A percentile compares a stretch with the other conserved stretches of the same genome.
Conservation (phyloP, 2,329 filamentous ascomycete genomes). For the Pseudocercospora musae region DNA sequence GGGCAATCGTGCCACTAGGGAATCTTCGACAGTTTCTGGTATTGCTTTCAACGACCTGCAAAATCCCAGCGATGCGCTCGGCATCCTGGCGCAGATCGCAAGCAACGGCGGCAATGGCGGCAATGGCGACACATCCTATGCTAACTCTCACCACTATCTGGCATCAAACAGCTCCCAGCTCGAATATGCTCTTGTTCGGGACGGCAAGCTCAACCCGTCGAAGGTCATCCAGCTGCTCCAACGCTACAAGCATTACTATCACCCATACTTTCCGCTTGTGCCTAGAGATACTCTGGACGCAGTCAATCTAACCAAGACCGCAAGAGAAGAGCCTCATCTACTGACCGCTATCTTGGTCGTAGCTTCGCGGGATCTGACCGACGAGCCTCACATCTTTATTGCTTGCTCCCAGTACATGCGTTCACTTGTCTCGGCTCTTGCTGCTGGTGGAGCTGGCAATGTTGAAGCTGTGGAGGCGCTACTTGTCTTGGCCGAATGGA, state of each 20-base stretch:
- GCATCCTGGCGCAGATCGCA: conserved; percentile 48
- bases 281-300: conserved; percentile 58
- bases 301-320: conserved; percentile 53
- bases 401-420: conserved; percentile 69
- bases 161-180: conserved; percentile 22
- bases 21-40: conserved; percentile 30
- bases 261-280: conserved; percentile 68
- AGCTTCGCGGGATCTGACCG: conserved; percentile 66
- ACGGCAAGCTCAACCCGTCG: conserved; percentile 42
- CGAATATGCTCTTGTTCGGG: conserved; percentile 44
- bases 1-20: conserved; percentile 22
- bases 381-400: conserved; percentile 61
- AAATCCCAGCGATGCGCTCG: conserved; percentile 49
- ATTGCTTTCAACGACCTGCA: conserved; percentile 44
- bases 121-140: conserved; percentile 15
- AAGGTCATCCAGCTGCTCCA: conserved; percentile 53
- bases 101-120: conserved; percentile 33
- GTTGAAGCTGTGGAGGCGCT: conserved; percentile 70
- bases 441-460: conserved; percentile 63
- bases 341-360: conserved; percentile 69
- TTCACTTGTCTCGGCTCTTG: conserved; percentile 62
- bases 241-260: conserved; percentile 63
- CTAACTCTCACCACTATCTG: background rate
- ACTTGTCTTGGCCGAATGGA: conserved; percentile 69
- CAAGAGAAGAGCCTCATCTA: conserved; percentile 62